phyloP scores from a whole-genome alignment of 2,329 filamentous ascomycete genomes.

The Neocucurbitaria cava region DNA sequence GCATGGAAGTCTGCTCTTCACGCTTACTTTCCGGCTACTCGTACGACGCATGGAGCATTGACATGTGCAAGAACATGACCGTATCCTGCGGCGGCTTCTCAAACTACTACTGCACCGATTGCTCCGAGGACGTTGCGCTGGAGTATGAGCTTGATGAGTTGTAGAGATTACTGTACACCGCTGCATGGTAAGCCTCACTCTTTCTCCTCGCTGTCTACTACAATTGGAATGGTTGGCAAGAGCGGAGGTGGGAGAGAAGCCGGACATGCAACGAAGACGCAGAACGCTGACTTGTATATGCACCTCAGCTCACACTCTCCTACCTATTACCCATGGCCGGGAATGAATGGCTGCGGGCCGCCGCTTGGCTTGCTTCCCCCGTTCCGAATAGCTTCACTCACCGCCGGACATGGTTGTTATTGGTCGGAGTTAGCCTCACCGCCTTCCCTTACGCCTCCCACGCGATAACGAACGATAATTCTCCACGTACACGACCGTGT shows the following conservation, averaged over 20 bases:
- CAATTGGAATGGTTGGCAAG: neutral
- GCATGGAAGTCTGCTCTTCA: slow-evolving; percentile 54
- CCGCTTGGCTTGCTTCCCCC: neutral
- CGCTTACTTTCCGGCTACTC: slow-evolving; percentile 56
- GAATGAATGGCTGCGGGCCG: neutral
- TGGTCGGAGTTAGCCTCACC: slow-evolving; percentile 12
- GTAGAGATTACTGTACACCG: slow-evolving; percentile 14
- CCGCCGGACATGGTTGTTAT: slow-evolving; percentile 11
- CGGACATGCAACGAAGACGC: neutral
- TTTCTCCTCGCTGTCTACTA: neutral
- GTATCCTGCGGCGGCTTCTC: slow-evolving; percentile 52
- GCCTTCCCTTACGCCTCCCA: slow-evolving; percentile 2
- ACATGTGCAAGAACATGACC: slow-evolving; percentile 55
- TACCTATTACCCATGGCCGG: neutral
- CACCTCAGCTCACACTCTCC: slow-evolving; percentile 10
- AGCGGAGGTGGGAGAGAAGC: slow-evolving; percentile 1
- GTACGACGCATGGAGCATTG: slow-evolving; percentile 57
- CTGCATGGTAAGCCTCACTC: slow-evolving; percentile 5
- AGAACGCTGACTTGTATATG: slow-evolving; percentile 15
- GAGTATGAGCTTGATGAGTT: slow-evolving; percentile 54
- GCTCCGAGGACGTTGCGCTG: slow-evolving; percentile 52
- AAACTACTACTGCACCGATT: slow-evolving; percentile 54
- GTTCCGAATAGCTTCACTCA: slow-evolving; percentile 2
- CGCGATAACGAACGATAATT: slow-evolving; percentile 1
- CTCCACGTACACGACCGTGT: neutral